Base-by-base conservation (phyloP, 2,329 filamentous ascomycete genomes). In the Arthrobotrys sphaeroides region DNA sequence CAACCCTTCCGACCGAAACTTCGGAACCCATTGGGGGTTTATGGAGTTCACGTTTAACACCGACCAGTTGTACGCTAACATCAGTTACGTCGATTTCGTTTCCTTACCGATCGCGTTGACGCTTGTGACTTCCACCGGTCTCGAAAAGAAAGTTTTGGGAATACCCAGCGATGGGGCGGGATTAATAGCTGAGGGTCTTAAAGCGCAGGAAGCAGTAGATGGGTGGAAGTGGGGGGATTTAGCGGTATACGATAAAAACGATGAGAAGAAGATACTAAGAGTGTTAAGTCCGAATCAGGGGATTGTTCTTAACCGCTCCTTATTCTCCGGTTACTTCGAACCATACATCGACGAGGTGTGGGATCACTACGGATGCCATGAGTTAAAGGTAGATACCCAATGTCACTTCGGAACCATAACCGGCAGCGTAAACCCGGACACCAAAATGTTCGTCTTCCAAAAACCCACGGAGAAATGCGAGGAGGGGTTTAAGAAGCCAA, bases 51-150 rank as follows among this genome's bases (percentile, higher is more conserved):
- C 89, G 13, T 90, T 86, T 82, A 90, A 90, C 81, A 79, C 82
- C 36, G 79, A 81, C 31, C 85, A 90, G 81, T 82, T 91, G 3
- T 91, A 88, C 80, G 88, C 87, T 78, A 91, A 91, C 78, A 89
- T 94, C 79, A 88, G 86, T 77, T 90, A 90, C 81, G 91, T 94
- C 62, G 91, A 94, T 83, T 94, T 94, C 82, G 87, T 93, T 76
- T 83, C 83, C 78, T 81, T 90, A 78, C 89, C 90, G n/a, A 85
- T 90, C 60, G 85, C 87, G 0, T 81, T 89, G 76, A 84, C 84
- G 3, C 82, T 89, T 9, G 82, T 83, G 43, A 84, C 82, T 3
- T 80, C 78, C 0, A 80, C 82, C 12, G 85, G 85, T n/a, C 79
- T 73, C 0, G 82, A 83, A 1, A 85, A 88, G 78, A 82, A 84